Percentiles rank a stretch among this genome's conserved stretches.
phyloP scores from a whole-genome alignment of 768 basidiomycete genomes.

The Psilocybe tampanensis region DNA sequence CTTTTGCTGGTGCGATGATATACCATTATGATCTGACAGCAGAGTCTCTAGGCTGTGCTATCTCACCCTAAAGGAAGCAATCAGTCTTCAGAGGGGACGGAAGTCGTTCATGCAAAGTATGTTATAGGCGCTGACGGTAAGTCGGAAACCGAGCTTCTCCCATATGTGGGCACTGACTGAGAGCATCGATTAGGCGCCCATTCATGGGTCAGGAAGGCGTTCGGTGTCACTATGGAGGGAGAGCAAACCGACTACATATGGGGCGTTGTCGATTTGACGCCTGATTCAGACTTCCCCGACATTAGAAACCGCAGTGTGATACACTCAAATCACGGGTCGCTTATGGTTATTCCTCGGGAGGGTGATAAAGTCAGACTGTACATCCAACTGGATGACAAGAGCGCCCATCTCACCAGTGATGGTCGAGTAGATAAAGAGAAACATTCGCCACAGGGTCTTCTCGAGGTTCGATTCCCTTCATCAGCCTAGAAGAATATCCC shows the following conservation, averaged over 20 bases:
- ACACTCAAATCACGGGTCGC: constrained; percentile 68
- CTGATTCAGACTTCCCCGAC: constrained; percentile 77
- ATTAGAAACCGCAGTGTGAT: constrained; percentile 72
- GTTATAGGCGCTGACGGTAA: constrained; percentile 77
- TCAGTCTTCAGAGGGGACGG: constrained; percentile 42
- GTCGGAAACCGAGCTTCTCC: constrained; percentile 5
- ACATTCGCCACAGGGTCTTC: constrained; percentile 50
- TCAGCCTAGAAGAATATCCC: too few relatives aligned
- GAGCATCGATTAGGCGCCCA: constrained; percentile 67
- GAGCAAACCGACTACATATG: constrained; percentile 79
- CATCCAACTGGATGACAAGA: constrained; percentile 60
- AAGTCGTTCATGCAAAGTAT: constrained; percentile 70
- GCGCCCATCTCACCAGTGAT: constrained; percentile 42
- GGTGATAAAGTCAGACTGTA: constrained; percentile 70
- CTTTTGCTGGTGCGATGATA: neutral
- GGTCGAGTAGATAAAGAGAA: constrained; percentile 59
- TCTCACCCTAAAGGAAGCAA: too few relatives aligned
- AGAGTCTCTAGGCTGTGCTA: too few relatives aligned
- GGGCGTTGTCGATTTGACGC: constrained; percentile 78
- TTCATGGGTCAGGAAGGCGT: constrained; percentile 76
- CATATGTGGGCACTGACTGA: too few relatives aligned
- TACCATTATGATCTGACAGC: constrained; percentile 38
- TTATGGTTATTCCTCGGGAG: constrained; percentile 77
- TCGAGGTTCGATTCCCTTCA: constrained; percentile 47
- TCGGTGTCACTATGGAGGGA: constrained; percentile 74